A percentile compares a stretch with the other conserved stretches of the same genome.
These are phyloP conservation scores for Crucibulum laeve DNA, from an alignment of 768 basidiomycete species.

Conservation along the genomic window DNA sequence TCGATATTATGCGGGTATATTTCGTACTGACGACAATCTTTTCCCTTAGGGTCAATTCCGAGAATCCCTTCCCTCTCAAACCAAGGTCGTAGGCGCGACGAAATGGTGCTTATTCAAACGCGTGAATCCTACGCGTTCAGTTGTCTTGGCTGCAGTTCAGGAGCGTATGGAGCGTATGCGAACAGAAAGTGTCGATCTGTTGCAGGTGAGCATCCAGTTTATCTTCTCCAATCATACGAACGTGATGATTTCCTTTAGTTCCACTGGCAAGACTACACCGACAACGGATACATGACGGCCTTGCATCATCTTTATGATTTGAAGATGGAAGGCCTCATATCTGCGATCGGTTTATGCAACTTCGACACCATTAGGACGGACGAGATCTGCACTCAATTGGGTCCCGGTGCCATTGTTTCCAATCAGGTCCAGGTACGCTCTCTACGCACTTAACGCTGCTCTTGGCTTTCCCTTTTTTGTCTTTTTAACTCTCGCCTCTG, in stretches of 20 bases:
- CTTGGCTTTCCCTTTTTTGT: constrained; percentile 1
- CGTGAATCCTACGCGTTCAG: constrained; percentile 41
- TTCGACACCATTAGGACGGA: constrained; percentile 74
- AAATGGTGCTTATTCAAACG: constrained; percentile 83
- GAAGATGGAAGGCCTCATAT: constrained; percentile 54
- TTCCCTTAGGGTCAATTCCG: constrained; percentile 64
- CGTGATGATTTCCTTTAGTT: constrained; percentile 38
- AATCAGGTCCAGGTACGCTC: constrained; percentile 75
- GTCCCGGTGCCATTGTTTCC: constrained; percentile 67
- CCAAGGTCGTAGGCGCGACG: constrained; percentile 63
- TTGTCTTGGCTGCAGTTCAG: constrained; percentile 59
- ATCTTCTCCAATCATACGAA: neutral
- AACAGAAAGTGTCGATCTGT: constrained; percentile 54
- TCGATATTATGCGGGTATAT: constrained; percentile 6
- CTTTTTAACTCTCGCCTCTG: neutral
- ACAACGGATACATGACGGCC: constrained; percentile 37
- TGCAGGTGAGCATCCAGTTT: constrained; percentile 51
- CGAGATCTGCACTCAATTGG: constrained; percentile 75
- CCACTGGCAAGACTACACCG: constrained; percentile 73
- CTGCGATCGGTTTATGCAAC: constrained; percentile 73
- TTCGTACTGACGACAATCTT: constrained; percentile 5
- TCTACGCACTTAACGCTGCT: neutral
- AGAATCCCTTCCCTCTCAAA: constrained; percentile 32
- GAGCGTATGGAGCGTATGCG: constrained; percentile 73
- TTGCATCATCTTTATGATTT: constrained; percentile 53